Evolutionary conservation across 352 stramenopile species (phyloP), one percentile per base, ranked within the genome.

Genomic region (Elongisporangium senticosum): DNA sequence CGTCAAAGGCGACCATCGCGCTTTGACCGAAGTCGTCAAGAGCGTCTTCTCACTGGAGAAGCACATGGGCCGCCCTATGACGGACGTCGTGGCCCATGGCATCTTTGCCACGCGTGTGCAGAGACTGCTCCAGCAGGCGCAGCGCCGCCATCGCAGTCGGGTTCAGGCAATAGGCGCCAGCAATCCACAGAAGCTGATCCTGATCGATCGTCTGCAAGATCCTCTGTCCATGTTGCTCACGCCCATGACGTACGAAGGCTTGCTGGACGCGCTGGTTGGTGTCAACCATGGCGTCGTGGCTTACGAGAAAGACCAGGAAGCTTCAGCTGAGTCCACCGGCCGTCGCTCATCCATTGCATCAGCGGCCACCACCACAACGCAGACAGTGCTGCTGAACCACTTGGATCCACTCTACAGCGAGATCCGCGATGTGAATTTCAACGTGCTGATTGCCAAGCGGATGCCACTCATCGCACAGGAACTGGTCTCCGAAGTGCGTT

Each of bases 341-440:
- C 33, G 33, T 10, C 48, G 24, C 13, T 53, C 48, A 7, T 49
- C 23, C 65, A 49, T 13, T 48, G 19, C n/a, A 57, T 23, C 48
- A 68, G 48, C 37, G 47, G 55, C 60, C 6, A 58, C 51, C 13
- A 62, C 49, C 0, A 67, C 60, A 28, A 64, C 61, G 53, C 71
- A 81, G 26, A 90, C 88, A 58, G 56, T 88, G 19, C 58, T 92
- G 50, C 68, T 90, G 24, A 88, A 88, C 57, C 63, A 89, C 59
- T 26, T 66, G n/a, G 84, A 94, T 58, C 71, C 86, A 37, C 64
- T 94, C 37, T 92, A 83, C 59, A 65, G 63, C 21, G 75, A 83
- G 33, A 85, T 94, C 48, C 81, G 84, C 15, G 82, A 94, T 56
- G 70, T 89, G 5, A 90, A 94, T 58, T 91, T 94, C 65, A 88